These are phyloP conservation scores for Myriosclerotinia scirpicola DNA, from an alignment of 2,329 filamentous ascomycete species.

Conservation along the genomic window DNA sequence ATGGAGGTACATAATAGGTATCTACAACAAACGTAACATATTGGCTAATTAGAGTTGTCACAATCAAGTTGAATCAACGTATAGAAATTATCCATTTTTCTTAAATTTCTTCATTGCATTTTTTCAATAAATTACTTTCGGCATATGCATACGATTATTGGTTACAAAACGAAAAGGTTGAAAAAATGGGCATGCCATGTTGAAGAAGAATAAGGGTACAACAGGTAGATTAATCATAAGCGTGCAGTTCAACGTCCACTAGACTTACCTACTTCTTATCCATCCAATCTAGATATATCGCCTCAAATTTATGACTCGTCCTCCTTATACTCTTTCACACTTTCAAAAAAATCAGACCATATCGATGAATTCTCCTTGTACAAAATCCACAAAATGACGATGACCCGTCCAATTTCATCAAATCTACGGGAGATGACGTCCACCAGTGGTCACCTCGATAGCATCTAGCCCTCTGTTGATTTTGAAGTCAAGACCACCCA, in stretches of 20 bases:
- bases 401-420: not conserved
- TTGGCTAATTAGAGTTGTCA: not conserved
- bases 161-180: not conserved
- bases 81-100: not conserved
- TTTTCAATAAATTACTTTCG: not conserved
- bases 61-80: not conserved
- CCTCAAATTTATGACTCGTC: constrained; percentile 1
- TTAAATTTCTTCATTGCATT: not conserved
- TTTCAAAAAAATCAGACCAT: constrained; percentile 2
- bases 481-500: not conserved
- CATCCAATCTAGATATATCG: not conserved
- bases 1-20: not conserved
- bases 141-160: not conserved
- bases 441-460: not conserved
- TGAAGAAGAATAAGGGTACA: too few species aligned
- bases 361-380: not conserved
- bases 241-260: not conserved
- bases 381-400: not conserved
- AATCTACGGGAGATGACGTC: not conserved
- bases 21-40: not conserved
- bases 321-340: not conserved
- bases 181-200: not conserved
- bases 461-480: not conserved
- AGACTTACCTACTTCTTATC: not conserved
- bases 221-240: too few species aligned